Base-by-base conservation (phyloP, 2,329 filamentous ascomycete genomes). In the Fusarium sp. region DNA sequence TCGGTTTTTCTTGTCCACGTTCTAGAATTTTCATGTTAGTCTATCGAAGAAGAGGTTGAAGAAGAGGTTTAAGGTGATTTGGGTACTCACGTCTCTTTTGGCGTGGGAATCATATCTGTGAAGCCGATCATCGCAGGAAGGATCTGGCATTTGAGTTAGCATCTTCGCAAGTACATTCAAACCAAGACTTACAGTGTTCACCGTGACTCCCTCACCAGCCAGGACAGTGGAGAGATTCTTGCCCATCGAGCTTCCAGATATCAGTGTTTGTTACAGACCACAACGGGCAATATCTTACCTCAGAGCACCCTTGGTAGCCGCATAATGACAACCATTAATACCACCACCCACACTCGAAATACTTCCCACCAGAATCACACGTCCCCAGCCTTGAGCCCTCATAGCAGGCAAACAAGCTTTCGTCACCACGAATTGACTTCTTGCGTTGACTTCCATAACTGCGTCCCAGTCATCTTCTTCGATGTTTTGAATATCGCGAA, bases 391-490 rank as follows among this genome's bases (percentile, higher is more conserved):
- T 41, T 81, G 79, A 0, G 49, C 26, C 12, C 79, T 70, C 79
- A 81, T 81, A 1, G 73, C 78, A 37, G 73, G 60, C 2, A 81
- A 45, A 35, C 79, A 81, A 2, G 73, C 74, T 55, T 78, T 79
- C 13, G 78, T 78, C 5, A 81, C 74, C 9, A 80, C 78, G 44
- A 81, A 81, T 45, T 80, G 79, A 50, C 79, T 80, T 12, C 79
- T 67, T 1, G 77, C 41, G 49, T 81, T 80, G 35, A 81, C 75
- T 37, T 81, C 80, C 72, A 81, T 77, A 37, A 80, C 73, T 33
- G 77, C 68, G 59, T 81, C 80, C 79, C 80, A 81, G 45, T 81
- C 79, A 9, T 80, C 78, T 55, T 81, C 80, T 42, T 68, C 71
- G 10, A 81, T 81, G 13, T 81, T 74, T 3, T 71, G 64, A 7